Percentiles rank a stretch among this genome's conserved stretches.
phyloP scores from a whole-genome alignment of 257 asterid genomes.

The Euphrasia confusa region DNA sequence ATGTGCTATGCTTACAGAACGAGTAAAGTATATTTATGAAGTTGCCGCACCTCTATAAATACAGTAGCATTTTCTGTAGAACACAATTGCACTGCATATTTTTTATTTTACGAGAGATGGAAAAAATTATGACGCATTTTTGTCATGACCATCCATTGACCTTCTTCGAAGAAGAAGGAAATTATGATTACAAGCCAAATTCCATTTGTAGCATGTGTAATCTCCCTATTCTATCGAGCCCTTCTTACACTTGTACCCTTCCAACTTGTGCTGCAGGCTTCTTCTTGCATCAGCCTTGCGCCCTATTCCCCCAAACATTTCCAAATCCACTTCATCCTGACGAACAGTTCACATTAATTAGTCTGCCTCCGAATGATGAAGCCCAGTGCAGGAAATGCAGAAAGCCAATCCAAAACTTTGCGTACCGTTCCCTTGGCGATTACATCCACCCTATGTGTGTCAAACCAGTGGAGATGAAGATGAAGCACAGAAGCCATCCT shows the following conservation, averaged over 20 bases:
- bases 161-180: neutral
- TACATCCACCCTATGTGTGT: neutral
- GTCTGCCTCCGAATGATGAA: accelerated
- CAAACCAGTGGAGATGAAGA: neutral
- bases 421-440: neutral
- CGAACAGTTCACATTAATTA: too few species aligned
- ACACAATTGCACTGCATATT: too few species aligned
- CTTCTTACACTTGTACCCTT: neutral
- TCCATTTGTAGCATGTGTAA: neutral
- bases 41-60: too few species aligned
- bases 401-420: neutral
- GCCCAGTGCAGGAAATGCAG: neutral
- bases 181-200: neutral
- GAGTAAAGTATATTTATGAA: too few species aligned
- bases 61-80: too few species aligned
- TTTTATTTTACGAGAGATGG: too few species aligned
- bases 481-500: neutral
- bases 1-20: too few species aligned
- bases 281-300: neutral
- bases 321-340: too few species aligned
- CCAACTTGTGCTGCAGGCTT: neutral
- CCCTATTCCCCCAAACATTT: neutral
- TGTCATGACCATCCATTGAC: neutral
- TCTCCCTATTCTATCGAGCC: conserved; percentile 1
- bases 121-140: neutral